Percentiles rank a stretch among this genome's conserved stretches.
These are phyloP conservation scores for Teunomyces stri DNA, from an alignment of 805 yeast species.

Conservation along the genomic window DNA sequence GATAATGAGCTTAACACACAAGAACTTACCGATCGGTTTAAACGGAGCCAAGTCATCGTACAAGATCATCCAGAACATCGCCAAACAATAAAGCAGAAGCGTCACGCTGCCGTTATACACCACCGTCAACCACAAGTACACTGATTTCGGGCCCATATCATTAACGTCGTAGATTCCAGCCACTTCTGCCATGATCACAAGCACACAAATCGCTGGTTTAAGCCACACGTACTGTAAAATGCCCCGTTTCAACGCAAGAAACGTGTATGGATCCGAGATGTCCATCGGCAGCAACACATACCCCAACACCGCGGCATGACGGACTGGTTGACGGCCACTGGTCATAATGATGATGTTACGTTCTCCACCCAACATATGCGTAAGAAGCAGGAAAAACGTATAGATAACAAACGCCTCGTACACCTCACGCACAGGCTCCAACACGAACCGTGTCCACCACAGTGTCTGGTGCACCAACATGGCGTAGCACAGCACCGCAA, in stretches of 20 bases:
- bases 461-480: slow-evolving; percentile 47
- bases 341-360: slow-evolving; percentile 71
- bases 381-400: slow-evolving; percentile 82
- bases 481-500: slow-evolving; percentile 66
- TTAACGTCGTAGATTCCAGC: slow-evolving; percentile 51
- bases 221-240: slow-evolving; percentile 94
- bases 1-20: slow-evolving; percentile 89
- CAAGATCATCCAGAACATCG: slow-evolving; percentile 91
- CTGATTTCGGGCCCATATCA: slow-evolving; percentile 45
- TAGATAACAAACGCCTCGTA: slow-evolving; percentile 96
- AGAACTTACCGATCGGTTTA: slow-evolving; percentile 87
- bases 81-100: slow-evolving; percentile 77
- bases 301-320: slow-evolving; percentile 60
- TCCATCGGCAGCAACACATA: slow-evolving; percentile 59
- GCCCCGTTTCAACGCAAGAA: slow-evolving; percentile 75
- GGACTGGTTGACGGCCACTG: slow-evolving; percentile 68
- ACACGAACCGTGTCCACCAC: slow-evolving; percentile 42
- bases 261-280: slow-evolving; percentile 81
- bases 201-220: slow-evolving; percentile 75
- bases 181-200: slow-evolving; percentile 47
- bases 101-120: slow-evolving; percentile 80
- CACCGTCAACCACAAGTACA: slow-evolving; percentile 63
- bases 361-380: slow-evolving; percentile 89
- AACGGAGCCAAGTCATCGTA: slow-evolving; percentile 71
- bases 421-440: slow-evolving; percentile 78